Percentiles rank a stretch among this genome's conserved stretches.
Conservation (phyloP, 371 early-diverging fungal species). For the Mortierella sp. region DNA sequence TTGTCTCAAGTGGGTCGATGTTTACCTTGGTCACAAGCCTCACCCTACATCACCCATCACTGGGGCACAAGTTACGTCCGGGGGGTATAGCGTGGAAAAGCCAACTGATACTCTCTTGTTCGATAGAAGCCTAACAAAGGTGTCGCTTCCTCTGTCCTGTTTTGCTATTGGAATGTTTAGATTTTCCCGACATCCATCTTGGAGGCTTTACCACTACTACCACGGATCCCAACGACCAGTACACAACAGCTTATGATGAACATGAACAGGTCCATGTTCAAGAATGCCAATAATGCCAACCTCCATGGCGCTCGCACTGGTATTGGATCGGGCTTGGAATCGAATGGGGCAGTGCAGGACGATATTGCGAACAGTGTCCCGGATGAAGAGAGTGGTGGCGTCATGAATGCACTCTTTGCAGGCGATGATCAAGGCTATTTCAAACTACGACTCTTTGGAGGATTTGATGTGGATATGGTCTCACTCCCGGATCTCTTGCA, state of each 20-base stretch:
- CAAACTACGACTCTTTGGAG: slow-evolving; percentile 31
- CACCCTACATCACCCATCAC: too few relatives aligned
- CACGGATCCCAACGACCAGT: slow-evolving; percentile 33
- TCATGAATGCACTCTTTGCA: slow-evolving; percentile 39
- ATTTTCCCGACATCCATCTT: slow-evolving; percentile 23
- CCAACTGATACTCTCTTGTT: too few relatives aligned
- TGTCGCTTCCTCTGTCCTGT: too few relatives aligned
- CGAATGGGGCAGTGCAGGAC: neutral
- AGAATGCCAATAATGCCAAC: neutral
- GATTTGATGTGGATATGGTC: slow-evolving; percentile 24
- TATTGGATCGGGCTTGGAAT: neutral
- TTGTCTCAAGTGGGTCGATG: slow-evolving; percentile 37
- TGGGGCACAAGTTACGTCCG: too few relatives aligned
- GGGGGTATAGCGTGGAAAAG: too few relatives aligned
- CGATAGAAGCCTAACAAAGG: too few relatives aligned
- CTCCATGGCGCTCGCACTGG: neutral
- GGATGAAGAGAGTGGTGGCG: slow-evolving; percentile 36
- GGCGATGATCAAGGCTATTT: slow-evolving; percentile 22
- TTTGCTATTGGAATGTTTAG: neutral
- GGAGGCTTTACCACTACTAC: slow-evolving; percentile 27
- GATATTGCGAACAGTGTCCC: neutral
- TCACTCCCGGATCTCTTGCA: slow-evolving; percentile 17
- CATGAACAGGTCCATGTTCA: slow-evolving; percentile 25
- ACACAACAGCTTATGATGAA: slow-evolving; percentile 27
- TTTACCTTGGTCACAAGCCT: slow-evolving; percentile 16